phyloP scores from a whole-genome alignment of 345 rosid species.

The Citrus reticulata region DNA sequence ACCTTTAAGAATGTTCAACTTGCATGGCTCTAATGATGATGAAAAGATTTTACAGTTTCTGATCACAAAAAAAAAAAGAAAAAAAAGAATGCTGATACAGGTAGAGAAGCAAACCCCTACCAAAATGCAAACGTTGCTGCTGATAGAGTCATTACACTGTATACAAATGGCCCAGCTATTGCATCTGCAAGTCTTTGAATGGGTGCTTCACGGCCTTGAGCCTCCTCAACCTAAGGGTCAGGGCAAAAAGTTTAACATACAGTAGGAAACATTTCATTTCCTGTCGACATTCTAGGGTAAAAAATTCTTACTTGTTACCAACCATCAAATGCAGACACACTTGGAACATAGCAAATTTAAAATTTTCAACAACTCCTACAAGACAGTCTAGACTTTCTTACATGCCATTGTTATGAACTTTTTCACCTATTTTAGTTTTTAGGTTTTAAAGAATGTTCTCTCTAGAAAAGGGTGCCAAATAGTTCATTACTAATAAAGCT shows the following conservation, averaged over 20 bases:
- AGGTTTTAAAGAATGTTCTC: not conserved
- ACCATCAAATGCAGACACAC: not conserved
- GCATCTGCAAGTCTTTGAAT: slow-evolving; percentile 93
- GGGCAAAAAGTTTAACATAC: slow-evolving; percentile 10
- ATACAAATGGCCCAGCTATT: slow-evolving; percentile 95
- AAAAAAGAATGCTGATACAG: not conserved
- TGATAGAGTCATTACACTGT: slow-evolving; percentile 73
- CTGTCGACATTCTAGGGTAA: not conserved
- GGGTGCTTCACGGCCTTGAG: slow-evolving; percentile 95
- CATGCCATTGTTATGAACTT: not conserved
- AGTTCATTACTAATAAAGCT: not conserved
- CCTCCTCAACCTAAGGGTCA: slow-evolving; percentile 79
- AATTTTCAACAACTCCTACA: not conserved
- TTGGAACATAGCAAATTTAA: not conserved
- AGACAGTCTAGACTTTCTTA: not conserved
- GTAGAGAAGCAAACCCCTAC: slow-evolving; percentile 36
- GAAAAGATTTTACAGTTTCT: not conserved
- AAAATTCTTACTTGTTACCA: not conserved
- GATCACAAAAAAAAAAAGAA: not conserved
- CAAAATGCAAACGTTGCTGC: slow-evolving; percentile 91
- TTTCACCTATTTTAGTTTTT: not conserved
- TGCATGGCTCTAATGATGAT: not conserved
- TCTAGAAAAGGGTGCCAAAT: not conserved
- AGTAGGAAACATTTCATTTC: not conserved
- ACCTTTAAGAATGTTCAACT: not conserved